phyloP scores from a whole-genome alignment of 345 rosid species.

The Aquilaria yunnanensis region DNA sequence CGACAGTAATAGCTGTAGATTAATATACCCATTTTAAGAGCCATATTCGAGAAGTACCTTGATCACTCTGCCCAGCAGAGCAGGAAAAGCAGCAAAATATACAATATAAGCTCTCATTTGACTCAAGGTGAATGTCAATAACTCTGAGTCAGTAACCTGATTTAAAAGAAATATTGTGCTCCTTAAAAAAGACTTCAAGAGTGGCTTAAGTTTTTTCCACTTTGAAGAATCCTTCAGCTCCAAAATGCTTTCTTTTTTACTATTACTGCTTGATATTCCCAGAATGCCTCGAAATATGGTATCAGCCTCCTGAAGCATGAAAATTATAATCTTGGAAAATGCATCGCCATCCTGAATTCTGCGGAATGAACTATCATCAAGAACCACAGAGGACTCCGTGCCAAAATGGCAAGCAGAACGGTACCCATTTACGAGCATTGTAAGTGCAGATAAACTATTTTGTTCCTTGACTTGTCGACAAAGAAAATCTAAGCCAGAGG shows the following conservation, averaged over 20 bases:
- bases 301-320: slow-evolving; percentile 65
- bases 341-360: slow-evolving; percentile 36
- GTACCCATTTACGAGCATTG: slow-evolving; percentile 60
- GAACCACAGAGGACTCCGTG: slow-evolving; percentile 35
- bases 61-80: slow-evolving; percentile 50
- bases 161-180: slow-evolving; percentile 67
- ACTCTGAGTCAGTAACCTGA: slow-evolving; percentile 58
- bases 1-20: no score
- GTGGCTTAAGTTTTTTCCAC: slow-evolving; percentile 66
- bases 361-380: slow-evolving; percentile 8
- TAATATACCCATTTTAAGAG: neutral
- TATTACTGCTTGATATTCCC: slow-evolving; percentile 50
- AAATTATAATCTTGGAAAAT: slow-evolving; percentile 50
- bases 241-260: slow-evolving; percentile 52
- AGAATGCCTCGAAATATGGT: slow-evolving; percentile 44
- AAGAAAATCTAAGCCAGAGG: slow-evolving; percentile 39
- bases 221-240: slow-evolving; percentile 58
- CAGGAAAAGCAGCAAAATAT: slow-evolving; percentile 59
- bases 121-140: slow-evolving; percentile 46
- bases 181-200: slow-evolving; percentile 64
- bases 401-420: slow-evolving; percentile 78
- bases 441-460: slow-evolving; percentile 51
- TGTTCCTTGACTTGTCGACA: slow-evolving; percentile 46
- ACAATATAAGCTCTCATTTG: slow-evolving; percentile 52
- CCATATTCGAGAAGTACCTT: slow-evolving; percentile 45